Base-by-base conservation (phyloP, 805 yeast genomes). In the Komagataella phaffii region DNA sequence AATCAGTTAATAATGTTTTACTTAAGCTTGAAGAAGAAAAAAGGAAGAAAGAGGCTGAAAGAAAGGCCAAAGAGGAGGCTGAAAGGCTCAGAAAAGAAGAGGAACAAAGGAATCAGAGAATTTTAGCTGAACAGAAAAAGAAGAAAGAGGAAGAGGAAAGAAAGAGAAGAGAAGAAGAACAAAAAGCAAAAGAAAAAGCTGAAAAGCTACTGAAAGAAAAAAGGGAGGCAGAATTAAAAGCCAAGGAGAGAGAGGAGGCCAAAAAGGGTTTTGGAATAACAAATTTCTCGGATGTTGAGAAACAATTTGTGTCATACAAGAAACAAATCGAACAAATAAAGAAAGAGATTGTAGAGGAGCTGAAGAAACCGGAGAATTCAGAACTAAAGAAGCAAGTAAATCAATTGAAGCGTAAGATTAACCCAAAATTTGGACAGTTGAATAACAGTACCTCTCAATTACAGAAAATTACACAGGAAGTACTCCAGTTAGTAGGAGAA, bases 391-490 rank as follows among this genome's bases (percentile, higher is more conserved):
- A 70, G 30, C 60, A 77, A 44, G 83, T 82, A 58, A 77, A 75
- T 49, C 73, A 75, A n/a, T 74, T 80, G 52, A 84, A 83, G 61
- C 72, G 96, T 49, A 80, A 82, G 59, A 79, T 93, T 57, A 88
- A 88, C 61, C 93, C 96, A 5, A 85, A 84, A 61, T 81, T 93
- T 57, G 98, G 99, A 10, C 98, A 93, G 67, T 71, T 93, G 54
- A 88, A 96, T 1, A 83, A 81, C 60, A 81, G 89, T 51, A 66
- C 62, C 51, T 48, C 64, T 2, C 96, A 93, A 61, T 69, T 89
- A 46, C 61, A 64, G 1, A 64, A 66, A 17, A 72, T 86, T 46
- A 69, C 74, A 1, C 54, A 57, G 5, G 88, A 82, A 48, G 67
- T 93, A 2, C 58, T 68, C 1, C 67, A 59, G 4, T 61, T 83